phyloP scores from a whole-genome alignment of 2,329 filamentous ascomycete genomes.

The Fusarium sp. region DNA sequence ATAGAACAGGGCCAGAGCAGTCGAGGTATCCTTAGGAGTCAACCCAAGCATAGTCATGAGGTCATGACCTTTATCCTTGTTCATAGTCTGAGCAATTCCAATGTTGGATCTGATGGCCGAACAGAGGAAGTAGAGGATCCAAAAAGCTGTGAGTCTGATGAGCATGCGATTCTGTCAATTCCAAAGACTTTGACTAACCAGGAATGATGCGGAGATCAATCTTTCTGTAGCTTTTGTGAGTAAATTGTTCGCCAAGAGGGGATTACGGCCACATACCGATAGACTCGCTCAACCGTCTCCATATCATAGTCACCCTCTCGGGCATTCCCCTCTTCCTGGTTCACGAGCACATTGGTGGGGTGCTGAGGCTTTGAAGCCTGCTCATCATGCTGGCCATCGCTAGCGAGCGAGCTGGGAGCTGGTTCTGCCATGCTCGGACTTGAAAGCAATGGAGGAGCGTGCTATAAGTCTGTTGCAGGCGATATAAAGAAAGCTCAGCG shows the following conservation, averaged over 20 bases:
- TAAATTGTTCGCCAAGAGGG: not conserved
- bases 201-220: conserved; percentile 70
- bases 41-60: conserved; percentile 77
- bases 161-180: not conserved
- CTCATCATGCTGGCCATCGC: conserved; percentile 46
- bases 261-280: conserved; percentile 45
- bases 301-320: conserved; percentile 57
- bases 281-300: conserved; percentile 65
- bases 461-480: conserved; percentile 54
- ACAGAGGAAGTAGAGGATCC: conserved; percentile 91
- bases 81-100: conserved; percentile 96
- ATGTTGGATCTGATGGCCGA: conserved; percentile 93
- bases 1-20: conserved; percentile 88
- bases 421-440: conserved; percentile 59
- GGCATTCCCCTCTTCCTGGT: conserved; percentile 46
- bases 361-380: conserved; percentile 33
- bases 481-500: not conserved
- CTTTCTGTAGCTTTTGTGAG: conserved; percentile 49
- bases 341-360: conserved; percentile 35
- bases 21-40: conserved; percentile 81
- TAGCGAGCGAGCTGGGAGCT: conserved; percentile 44
- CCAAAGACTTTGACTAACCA: conserved; percentile 48
- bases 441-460: conserved; percentile 63
- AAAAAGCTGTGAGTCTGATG: conserved; percentile 72
- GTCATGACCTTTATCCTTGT: conserved; percentile 75